Evolutionary conservation across 345 rosid genomes (phyloP).

Genomic region (Rhodamnia argentea): DNA sequence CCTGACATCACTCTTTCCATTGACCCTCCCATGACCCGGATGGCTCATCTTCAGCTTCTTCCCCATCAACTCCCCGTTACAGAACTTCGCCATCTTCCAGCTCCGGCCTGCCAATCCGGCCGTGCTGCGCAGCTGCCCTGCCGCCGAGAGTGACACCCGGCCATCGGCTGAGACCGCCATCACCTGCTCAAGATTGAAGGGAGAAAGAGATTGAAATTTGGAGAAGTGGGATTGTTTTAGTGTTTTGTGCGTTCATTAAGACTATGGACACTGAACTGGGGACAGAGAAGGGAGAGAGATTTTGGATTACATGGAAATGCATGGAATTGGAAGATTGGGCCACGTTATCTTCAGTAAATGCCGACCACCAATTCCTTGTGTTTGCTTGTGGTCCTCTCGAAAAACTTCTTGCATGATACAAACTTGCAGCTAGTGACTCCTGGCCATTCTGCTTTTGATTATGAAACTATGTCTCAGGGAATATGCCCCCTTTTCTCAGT

Average conservation of each 20-base stretch:
- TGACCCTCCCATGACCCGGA: background rate
- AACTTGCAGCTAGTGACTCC: background rate
- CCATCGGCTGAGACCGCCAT: constrained; percentile 60
- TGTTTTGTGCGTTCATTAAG: background rate
- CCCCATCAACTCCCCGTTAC: constrained; percentile 75
- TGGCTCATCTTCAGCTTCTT: constrained; percentile 32
- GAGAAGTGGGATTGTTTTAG: background rate
- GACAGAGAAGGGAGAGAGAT: background rate
- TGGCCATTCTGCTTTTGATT: background rate
- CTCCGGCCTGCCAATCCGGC: constrained; percentile 20
- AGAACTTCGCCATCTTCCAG: constrained; percentile 18
- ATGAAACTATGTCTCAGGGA: background rate
- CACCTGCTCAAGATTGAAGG: background rate
- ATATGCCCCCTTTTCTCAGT: background rate
- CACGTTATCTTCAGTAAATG: constrained; percentile 62
- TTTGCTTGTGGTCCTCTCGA: background rate
- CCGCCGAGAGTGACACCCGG: constrained; percentile 46
- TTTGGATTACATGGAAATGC: constrained; percentile 7
- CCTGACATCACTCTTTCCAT: background rate
- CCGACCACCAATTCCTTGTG: constrained; percentile 47
- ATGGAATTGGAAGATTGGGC: constrained; percentile 29
- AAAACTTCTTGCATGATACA: background rate
- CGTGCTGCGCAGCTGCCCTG: constrained; percentile 27
- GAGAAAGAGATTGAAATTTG: constrained; percentile 5
- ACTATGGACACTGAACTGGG: background rate